phyloP scores from a whole-genome alignment of 352 stramenopile species.

The Elongisporangium prolatum region DNA sequence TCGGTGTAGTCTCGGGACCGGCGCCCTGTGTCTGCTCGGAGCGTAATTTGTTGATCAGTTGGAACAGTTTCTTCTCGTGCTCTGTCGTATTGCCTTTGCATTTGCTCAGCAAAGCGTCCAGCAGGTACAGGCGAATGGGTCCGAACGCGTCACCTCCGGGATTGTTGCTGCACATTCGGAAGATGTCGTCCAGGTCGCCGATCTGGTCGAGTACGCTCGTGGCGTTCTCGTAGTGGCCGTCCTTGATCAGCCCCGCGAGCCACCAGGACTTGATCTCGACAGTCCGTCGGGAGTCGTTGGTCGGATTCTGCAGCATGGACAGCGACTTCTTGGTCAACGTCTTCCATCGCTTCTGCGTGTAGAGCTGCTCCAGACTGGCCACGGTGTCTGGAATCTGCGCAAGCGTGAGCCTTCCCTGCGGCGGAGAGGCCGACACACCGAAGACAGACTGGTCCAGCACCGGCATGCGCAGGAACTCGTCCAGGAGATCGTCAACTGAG shows the following conservation, averaged over 20 bases:
- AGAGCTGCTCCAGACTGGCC: slow-evolving; percentile 45
- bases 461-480: slow-evolving; percentile 57
- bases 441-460: slow-evolving; percentile 33
- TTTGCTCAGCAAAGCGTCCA: slow-evolving; percentile 65
- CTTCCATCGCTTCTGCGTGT: slow-evolving; percentile 66
- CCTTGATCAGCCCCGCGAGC: slow-evolving; percentile 74
- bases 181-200: slow-evolving; percentile 45
- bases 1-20: slow-evolving; percentile 16
- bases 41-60: slow-evolving; percentile 37
- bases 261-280: slow-evolving; percentile 81
- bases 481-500: slow-evolving; percentile 46
- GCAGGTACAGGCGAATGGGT: slow-evolving; percentile 47
- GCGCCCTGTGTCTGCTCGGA: background rate
- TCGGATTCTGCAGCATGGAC: slow-evolving; percentile 61
- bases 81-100: slow-evolving; percentile 51
- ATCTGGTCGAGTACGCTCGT: slow-evolving; percentile 72
- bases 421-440: slow-evolving; percentile 10
- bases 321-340: slow-evolving; percentile 71
- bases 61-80: slow-evolving; percentile 67
- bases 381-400: slow-evolving; percentile 59
- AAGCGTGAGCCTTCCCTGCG: slow-evolving; percentile 38
- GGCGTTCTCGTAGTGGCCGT: slow-evolving; percentile 72
- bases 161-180: slow-evolving; percentile 3
- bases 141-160: slow-evolving; percentile 33
- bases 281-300: slow-evolving; percentile 34